Evolutionary conservation across 2,329 filamentous ascomycete genomes (phyloP).

Genomic region (Lojkania enalia): DNA sequence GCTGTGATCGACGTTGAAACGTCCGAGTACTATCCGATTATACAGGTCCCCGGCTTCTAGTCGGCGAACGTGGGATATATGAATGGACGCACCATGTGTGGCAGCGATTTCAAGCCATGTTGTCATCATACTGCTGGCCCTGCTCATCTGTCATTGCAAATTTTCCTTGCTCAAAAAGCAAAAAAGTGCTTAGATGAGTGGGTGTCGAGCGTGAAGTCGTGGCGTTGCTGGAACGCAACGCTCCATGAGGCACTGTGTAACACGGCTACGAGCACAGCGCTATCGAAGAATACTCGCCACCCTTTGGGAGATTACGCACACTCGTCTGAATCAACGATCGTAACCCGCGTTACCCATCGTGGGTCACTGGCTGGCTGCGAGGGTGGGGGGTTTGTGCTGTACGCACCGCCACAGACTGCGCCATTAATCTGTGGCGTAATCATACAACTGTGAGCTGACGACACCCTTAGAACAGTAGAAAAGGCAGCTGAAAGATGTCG

Average conservation of each 20-base stretch:
- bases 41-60: slow-evolving; percentile 1
- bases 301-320: slow-evolving; percentile 2
- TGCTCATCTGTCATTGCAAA: background rate
- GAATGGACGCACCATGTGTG: background rate
- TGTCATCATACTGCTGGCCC: background rate
- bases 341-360: slow-evolving; percentile 10
- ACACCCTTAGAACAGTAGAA: background rate
- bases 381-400: background rate
- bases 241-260: background rate
- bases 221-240: background rate
- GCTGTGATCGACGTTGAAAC: slow-evolving; percentile 13
- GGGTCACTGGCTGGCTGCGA: background rate
- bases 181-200: background rate
- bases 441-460: slow-evolving; percentile 5
- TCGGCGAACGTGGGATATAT: slow-evolving; percentile 5
- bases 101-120: slow-evolving; percentile 2
- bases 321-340: background rate
- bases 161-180: slow-evolving; percentile 6
- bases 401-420: slow-evolving; percentile 11
- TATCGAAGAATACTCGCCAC: background rate
- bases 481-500: background rate
- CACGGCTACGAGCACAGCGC: background rate
- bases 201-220: slow-evolving; percentile 1
- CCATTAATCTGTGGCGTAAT: slow-evolving; percentile 10
- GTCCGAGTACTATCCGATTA: slow-evolving; percentile 9